Evolutionary conservation across 1,139 yeast genomes (phyloP).

Genomic region (Sugiyamaella castrensis): DNA sequence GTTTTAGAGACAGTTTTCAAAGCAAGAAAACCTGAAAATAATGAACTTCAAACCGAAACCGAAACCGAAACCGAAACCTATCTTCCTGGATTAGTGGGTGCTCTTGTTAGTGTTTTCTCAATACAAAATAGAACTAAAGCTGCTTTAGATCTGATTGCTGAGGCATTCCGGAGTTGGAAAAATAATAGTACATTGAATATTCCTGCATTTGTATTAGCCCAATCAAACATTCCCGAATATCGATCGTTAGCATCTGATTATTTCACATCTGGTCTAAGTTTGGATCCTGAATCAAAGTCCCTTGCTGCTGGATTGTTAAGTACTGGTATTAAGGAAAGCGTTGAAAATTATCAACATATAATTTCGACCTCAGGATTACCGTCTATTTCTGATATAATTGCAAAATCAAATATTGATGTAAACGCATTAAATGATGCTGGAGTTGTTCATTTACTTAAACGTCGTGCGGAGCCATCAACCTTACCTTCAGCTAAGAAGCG

Average conservation of each 20-base stretch:
- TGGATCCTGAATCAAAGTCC: slow-evolving; percentile 1
- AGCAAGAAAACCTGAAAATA: slow-evolving; percentile 4
- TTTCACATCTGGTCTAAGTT: slow-evolving; percentile 6
- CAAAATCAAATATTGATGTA: slow-evolving; percentile 43
- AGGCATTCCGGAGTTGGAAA: slow-evolving; percentile 26
- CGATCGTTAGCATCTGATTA: slow-evolving; percentile 18
- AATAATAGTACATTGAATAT: not conserved
- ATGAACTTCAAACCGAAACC: no score
- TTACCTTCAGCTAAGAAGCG: slow-evolving; percentile 36
- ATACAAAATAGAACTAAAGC: slow-evolving; percentile 29
- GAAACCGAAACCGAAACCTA: slow-evolving; percentile 23
- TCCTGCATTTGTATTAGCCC: slow-evolving; percentile 22
- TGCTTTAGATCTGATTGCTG: slow-evolving; percentile 23
- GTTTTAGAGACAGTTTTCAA: slow-evolving; percentile 40
- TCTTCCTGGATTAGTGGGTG: slow-evolving; percentile 47
- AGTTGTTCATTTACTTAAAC: slow-evolving; percentile 37
- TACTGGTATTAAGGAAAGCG: slow-evolving; percentile 20
- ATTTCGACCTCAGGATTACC: slow-evolving; percentile 16
- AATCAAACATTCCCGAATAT: slow-evolving; percentile 13
- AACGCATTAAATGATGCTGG: slow-evolving; percentile 43
- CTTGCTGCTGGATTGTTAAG: slow-evolving; percentile 26
- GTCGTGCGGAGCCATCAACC: slow-evolving; percentile 19
- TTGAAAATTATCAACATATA: slow-evolving; percentile 6
- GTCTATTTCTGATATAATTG: slow-evolving; percentile 37
- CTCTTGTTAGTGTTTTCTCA: slow-evolving; percentile 50